A percentile compares a stretch with the other conserved stretches of the same genome.
Evolutionary conservation across 345 rosid species (phyloP).

Genomic region (Dipteronia dyeriana): DNA sequence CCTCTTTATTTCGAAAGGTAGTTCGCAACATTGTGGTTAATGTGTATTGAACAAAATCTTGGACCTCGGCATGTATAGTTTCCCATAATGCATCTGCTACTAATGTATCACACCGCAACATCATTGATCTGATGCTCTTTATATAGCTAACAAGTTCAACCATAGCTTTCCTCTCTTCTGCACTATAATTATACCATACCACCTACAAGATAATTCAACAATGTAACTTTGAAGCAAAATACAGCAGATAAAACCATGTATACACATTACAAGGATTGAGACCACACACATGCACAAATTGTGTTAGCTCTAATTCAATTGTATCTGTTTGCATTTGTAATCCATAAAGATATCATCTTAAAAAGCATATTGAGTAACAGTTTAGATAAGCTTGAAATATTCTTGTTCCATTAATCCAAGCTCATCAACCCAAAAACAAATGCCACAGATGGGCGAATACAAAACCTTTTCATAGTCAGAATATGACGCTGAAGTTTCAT

Average conservation of each 20-base stretch:
- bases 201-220: constrained; percentile 52
- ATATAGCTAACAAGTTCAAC: constrained; percentile 93
- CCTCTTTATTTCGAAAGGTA: constrained; percentile 93
- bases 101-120: constrained; percentile 88
- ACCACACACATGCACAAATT: constrained; percentile 2
- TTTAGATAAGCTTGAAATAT: constrained; percentile 3
- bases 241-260: neutral
- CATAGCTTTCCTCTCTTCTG: constrained; percentile 91
- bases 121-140: constrained; percentile 90
- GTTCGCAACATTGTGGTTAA: constrained; percentile 94
- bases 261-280: neutral
- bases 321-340: constrained; percentile 5
- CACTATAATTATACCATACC: constrained; percentile 84
- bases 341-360: constrained; percentile 14
- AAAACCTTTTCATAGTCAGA: constrained; percentile 94
- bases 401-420: constrained; percentile 2
- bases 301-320: constrained; percentile 13
- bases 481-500: constrained; percentile 59
- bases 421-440: constrained; percentile 6
- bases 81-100: constrained; percentile 99
- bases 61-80: constrained; percentile 97
- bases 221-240: constrained; percentile 22
- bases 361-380: constrained; percentile 5
- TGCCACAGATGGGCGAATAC: neutral
- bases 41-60: constrained; percentile 97